Conservation (phyloP, 2,329 filamentous ascomycete genomes). For the Dothideomycetidae sp. region DNA sequence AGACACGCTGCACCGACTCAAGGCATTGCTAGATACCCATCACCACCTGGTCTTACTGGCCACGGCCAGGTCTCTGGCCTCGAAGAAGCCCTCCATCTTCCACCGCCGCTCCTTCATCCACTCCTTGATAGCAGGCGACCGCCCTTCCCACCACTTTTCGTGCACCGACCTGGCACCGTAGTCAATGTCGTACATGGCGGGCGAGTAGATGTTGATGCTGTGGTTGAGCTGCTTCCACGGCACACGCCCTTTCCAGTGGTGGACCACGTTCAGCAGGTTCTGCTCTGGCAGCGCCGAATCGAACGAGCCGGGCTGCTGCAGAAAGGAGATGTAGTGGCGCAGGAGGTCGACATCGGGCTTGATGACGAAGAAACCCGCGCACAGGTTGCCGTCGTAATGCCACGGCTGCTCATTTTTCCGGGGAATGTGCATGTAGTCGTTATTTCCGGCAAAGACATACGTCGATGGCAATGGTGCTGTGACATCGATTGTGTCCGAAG, state of each 20-base stretch:
- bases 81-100: constrained; percentile 25
- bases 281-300: constrained; percentile 24
- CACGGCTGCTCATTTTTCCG: constrained; percentile 18
- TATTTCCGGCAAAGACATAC: constrained; percentile 26
- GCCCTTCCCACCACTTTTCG: no score
- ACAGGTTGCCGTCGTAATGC: constrained; percentile 20
- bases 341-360: constrained; percentile 21
- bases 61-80: constrained; percentile 23
- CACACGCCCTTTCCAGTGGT: constrained; percentile 26
- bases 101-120: constrained; percentile 21
- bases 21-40: no score
- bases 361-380: constrained; percentile 27
- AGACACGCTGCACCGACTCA: no score
- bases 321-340: constrained; percentile 24
- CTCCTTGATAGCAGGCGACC: constrained; percentile 19
- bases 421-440: constrained; percentile 21
- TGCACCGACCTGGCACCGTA: no score
- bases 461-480: constrained; percentile 24
- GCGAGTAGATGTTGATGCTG: no score
- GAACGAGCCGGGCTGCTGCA: constrained; percentile 21
- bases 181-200: no score
- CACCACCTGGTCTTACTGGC: no score
- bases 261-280: constrained; percentile 27
- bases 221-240: constrained; percentile 27
- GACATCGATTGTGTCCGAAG: constrained; percentile 17